Evolutionary conservation across 352 stramenopile species (phyloP).

Genomic region (Elongisporangium undulatum): DNA sequence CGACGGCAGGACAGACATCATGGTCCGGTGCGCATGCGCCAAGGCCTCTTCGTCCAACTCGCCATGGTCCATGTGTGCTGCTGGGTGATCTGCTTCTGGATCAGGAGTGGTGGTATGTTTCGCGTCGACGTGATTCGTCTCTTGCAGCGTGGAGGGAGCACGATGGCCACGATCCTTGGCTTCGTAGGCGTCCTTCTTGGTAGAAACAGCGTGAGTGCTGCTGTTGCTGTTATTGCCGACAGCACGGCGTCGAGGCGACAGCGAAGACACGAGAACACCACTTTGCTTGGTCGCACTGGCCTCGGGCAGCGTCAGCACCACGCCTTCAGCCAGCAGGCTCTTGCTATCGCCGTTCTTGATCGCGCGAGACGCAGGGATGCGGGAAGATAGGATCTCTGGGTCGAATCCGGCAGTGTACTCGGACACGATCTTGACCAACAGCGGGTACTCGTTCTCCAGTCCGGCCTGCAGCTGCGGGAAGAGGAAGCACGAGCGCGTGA

Average conservation of each 20-base stretch:
- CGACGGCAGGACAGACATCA: constrained; percentile 74
- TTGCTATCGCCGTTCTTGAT: constrained; percentile 16
- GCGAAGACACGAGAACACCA: background rate
- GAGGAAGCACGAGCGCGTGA: constrained; percentile 77
- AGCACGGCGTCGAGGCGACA: constrained; percentile 6
- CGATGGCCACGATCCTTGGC: background rate
- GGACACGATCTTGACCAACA: constrained; percentile 78
- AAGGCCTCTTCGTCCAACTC: constrained; percentile 3
- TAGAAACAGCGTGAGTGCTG: background rate
- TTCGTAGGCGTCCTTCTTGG: background rate
- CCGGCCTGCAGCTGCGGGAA: constrained; percentile 76
- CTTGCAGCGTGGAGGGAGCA: background rate
- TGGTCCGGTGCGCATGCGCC: constrained; percentile 20
- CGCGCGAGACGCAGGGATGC: constrained; percentile 22
- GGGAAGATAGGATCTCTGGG: constrained; percentile 58
- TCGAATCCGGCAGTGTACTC: constrained; percentile 82
- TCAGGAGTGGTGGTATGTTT: background rate
- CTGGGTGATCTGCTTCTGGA: background rate
- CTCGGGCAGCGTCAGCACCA: background rate
- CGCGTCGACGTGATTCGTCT: background rate
- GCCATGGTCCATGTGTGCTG: background rate
- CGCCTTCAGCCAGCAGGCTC: constrained; percentile 1
- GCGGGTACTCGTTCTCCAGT: constrained; percentile 67
- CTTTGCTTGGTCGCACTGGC: background rate
- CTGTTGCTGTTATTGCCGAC: background rate